Evolutionary conservation across 164 flowering plant genomes (phyloP).

Genomic region (Hamamelis virginiana): DNA sequence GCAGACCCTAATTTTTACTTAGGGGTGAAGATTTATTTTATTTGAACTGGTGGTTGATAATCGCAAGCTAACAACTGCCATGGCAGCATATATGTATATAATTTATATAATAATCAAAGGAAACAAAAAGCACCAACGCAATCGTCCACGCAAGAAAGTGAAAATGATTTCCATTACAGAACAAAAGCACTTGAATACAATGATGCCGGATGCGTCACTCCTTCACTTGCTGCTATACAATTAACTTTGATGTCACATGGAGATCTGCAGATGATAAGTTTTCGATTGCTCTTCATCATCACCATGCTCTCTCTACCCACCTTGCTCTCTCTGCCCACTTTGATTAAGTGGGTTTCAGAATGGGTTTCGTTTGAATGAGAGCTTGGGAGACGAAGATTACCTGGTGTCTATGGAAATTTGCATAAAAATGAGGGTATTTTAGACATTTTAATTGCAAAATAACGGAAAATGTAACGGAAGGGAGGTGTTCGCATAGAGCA

Average conservation of each 20-base stretch:
- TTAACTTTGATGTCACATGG: conserved; percentile 1
- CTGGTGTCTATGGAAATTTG: no score
- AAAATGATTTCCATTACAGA: conserved; percentile 7
- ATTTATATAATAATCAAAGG: not conserved
- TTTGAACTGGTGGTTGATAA: not conserved
- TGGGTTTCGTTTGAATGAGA: no score
- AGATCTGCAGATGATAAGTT: not conserved
- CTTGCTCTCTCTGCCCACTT: no score
- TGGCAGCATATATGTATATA: no score
- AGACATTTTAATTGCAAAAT: no score
- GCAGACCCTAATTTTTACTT: no score
- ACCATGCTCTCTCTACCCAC: no score
- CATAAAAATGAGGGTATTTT: no score
- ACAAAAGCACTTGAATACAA: not conserved
- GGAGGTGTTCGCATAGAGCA: no score
- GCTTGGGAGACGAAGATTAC: no score
- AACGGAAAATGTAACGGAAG: no score
- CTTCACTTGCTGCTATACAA: conserved; percentile 13
- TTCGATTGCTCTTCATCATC: not conserved
- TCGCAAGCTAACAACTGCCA: not conserved
- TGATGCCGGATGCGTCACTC: conserved; percentile 1
- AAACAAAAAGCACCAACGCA: not conserved
- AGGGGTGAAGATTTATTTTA: not conserved
- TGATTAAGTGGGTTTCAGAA: no score
- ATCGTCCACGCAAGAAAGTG: not conserved